A percentile compares a stretch with the other conserved stretches of the same genome.
phyloP scores from a whole-genome alignment of 768 basidiomycete genomes.

The Leccinum sublutescens region DNA sequence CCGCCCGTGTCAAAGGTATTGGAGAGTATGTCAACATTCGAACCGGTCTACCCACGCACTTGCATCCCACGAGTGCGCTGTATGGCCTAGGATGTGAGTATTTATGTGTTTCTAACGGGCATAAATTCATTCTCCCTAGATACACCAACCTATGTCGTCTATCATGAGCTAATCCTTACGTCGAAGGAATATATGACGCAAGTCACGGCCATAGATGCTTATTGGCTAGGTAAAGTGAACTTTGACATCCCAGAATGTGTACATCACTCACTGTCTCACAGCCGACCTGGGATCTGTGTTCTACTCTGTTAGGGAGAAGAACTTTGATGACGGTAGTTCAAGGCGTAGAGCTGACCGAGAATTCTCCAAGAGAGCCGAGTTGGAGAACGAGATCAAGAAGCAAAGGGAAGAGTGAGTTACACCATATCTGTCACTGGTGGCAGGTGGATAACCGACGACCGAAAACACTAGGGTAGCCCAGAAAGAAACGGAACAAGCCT shows the following conservation, averaged over 20 bases:
- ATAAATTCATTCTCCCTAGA: conserved; percentile 43
- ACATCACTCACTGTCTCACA: conserved; percentile 29
- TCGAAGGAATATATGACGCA: conserved; percentile 99
- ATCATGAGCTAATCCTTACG: conserved; percentile 93
- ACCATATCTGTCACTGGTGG: conserved; percentile 1
- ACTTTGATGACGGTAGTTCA: conserved; percentile 86
- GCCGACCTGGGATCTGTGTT: conserved; percentile 95
- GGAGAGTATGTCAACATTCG: conserved; percentile 98
- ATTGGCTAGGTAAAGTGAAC: conserved; percentile 80
- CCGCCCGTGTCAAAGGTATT: conserved; percentile 96
- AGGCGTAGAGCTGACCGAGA: conserved; percentile 80
- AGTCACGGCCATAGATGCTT: conserved; percentile 96
- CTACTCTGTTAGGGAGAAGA: conserved; percentile 97
- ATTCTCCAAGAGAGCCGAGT: conserved; percentile 87
- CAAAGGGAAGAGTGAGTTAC: conserved; percentile 63
- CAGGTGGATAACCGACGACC: conserved; percentile 8
- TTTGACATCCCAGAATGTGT: not conserved
- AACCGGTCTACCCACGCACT: conserved; percentile 89
- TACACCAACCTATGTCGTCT: conserved; percentile 94
- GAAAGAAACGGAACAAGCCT: conserved; percentile 59
- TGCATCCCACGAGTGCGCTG: conserved; percentile 95
- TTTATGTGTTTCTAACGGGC: not conserved
- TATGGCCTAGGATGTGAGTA: conserved; percentile 92
- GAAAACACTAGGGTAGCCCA: conserved; percentile 49
- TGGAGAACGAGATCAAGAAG: conserved; percentile 88